A percentile compares a stretch with the other conserved stretches of the same genome.
phyloP scores from a whole-genome alignment of 83 land plant species.

The Picea mariana region DNA sequence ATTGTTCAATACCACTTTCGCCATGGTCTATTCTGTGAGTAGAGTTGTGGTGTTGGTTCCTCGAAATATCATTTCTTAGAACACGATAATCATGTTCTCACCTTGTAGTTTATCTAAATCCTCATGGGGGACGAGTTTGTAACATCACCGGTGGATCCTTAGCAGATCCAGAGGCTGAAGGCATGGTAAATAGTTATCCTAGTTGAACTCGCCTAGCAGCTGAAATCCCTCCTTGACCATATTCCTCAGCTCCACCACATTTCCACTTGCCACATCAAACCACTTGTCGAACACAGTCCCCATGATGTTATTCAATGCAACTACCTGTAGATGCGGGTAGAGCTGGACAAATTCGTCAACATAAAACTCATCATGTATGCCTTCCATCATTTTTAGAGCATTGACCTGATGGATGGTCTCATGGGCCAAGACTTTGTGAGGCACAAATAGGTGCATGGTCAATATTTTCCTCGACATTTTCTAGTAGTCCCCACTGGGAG shows the following conservation, averaged over 20 bases:
- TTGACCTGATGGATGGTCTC: conserved; percentile 40
- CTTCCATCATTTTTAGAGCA: conserved; percentile 34
- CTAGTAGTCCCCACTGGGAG: conserved; percentile 77
- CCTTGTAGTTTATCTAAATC: conserved; percentile 30
- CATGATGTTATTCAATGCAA: conserved; percentile 62
- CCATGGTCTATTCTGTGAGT: conserved; percentile 1
- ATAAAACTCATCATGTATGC: conserved; percentile 23
- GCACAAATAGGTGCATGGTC: conserved; percentile 64
- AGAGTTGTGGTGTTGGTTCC: conserved; percentile 47
- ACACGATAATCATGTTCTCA: conserved; percentile 25
- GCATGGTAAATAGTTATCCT: conserved; percentile 60
- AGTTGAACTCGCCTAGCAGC: conserved; percentile 64
- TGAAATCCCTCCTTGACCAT: conserved; percentile 68
- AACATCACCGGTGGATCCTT: neutral
- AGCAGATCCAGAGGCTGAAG: conserved; percentile 2
- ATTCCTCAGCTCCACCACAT: conserved; percentile 38
- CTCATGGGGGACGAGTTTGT: conserved; percentile 19
- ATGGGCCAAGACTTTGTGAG: conserved; percentile 57
- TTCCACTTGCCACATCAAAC: neutral
- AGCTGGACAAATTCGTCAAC: conserved; percentile 18
- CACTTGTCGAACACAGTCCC: conserved; percentile 44
- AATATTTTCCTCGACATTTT: conserved; percentile 60
- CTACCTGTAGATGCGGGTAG: conserved; percentile 43
- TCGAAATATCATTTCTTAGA: conserved; percentile 53
- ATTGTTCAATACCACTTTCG: conserved; percentile 5